These are phyloP conservation scores for Durusdinium trenchii DNA, from an alignment of 73 alveolate species.

Conservation along the genomic window DNA sequence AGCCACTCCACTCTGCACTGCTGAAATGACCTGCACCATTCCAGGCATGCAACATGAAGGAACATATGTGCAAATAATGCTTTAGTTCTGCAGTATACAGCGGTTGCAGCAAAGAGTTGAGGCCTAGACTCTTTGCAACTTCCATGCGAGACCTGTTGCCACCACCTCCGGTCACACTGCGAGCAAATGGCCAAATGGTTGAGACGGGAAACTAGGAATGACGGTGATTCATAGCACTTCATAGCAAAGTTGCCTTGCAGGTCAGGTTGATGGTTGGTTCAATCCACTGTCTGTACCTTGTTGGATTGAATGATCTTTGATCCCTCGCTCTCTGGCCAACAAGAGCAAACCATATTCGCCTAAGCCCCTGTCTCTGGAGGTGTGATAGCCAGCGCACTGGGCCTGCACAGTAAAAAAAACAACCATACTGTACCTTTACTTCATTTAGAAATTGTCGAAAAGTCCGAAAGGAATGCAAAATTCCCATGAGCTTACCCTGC, in stretches of 20 bases:
- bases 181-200: background rate
- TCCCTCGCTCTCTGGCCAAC: no score
- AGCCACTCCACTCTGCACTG: conserved; percentile 73
- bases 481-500: no score
- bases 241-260: conserved; percentile 38
- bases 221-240: background rate
- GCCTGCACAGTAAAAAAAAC: background rate
- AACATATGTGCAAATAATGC: background rate
- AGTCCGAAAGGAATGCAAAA: no score
- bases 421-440: no score
- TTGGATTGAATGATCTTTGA: no score
- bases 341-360: background rate
- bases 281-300: conserved; percentile 76
- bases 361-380: conserved; percentile 64
- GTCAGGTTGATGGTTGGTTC: conserved; percentile 71
- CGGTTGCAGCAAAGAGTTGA: background rate
- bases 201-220: background rate
- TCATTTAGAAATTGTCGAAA: no score
- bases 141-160: conserved; percentile 70
- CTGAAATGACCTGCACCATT: conserved; percentile 18
- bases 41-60: background rate
- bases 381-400: conserved; percentile 77
- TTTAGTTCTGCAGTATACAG: background rate
- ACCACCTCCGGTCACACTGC: background rate
- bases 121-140: conserved; percentile 29